These are phyloP conservation scores for Blastocystis sp. DNA, from an alignment of 352 stramenopile species.

Conservation along the genomic window DNA sequence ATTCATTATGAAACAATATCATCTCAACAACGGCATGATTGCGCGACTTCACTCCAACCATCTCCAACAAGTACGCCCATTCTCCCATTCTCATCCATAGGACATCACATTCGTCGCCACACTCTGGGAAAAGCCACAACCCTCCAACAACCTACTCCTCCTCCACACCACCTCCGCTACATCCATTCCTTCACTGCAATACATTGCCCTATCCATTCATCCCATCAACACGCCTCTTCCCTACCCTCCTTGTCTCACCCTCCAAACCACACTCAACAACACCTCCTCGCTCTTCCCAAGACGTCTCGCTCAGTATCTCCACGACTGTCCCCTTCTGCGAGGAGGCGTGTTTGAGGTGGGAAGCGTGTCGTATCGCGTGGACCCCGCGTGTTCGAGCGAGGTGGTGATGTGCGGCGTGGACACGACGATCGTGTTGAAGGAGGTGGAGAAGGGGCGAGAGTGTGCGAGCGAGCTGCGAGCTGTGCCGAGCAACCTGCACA, in stretches of 20 bases:
- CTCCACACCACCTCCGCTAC: slow-evolving; percentile 8
- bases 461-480: neutral
- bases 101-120: slow-evolving; percentile 18
- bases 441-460: neutral
- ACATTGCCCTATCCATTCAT: slow-evolving; percentile 4
- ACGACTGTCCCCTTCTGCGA: slow-evolving; percentile 17
- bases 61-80: neutral
- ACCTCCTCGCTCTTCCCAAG: neutral
- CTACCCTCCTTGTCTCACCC: slow-evolving; percentile 5
- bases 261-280: slow-evolving; percentile 18
- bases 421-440: slow-evolving; percentile 31
- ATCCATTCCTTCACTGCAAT: neutral
- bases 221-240: neutral
- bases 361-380: neutral
- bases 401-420: slow-evolving; percentile 25
- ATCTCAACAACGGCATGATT: neutral
- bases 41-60: neutral
- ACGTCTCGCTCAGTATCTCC: slow-evolving; percentile 47
- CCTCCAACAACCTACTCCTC: slow-evolving; percentile 21
- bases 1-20: slow-evolving; percentile 46
- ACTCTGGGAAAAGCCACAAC: slow-evolving; percentile 22
- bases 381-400: too few relatives aligned
- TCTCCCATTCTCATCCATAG: neutral
- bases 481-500: neutral
- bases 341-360: neutral